Evolutionary conservation across 257 asterid species (phyloP).

Genomic region (Mitragyna speciosa): DNA sequence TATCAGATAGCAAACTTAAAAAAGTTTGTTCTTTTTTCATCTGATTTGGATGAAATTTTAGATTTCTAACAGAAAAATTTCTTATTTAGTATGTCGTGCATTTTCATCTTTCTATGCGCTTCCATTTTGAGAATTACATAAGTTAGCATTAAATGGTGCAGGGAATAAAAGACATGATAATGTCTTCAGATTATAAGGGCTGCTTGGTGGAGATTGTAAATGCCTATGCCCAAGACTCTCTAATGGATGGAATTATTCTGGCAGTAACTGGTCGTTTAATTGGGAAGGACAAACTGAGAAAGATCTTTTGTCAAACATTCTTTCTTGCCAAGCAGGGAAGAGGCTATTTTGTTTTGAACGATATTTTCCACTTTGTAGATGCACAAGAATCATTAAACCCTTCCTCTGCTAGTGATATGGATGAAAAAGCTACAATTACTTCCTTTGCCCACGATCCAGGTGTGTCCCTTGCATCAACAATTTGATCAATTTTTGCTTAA

Average conservation of each 20-base stretch:
- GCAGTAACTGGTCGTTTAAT: slow-evolving; percentile 28
- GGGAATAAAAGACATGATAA: slow-evolving; percentile 53
- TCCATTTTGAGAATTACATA: not conserved
- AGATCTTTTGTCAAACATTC: slow-evolving; percentile 53
- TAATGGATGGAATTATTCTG: slow-evolving; percentile 48
- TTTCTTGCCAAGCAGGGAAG: slow-evolving; percentile 55
- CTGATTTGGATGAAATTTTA: not conserved
- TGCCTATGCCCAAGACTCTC: slow-evolving; percentile 46
- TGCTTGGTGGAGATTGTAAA: slow-evolving; percentile 32
- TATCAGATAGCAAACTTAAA: no score
- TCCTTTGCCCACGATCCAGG: slow-evolving; percentile 24
- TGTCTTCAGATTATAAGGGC: slow-evolving; percentile 48
- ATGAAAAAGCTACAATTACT: slow-evolving; percentile 12
- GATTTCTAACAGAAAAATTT: not conserved
- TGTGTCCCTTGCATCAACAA: slow-evolving; percentile 1
- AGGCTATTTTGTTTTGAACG: slow-evolving; percentile 59
- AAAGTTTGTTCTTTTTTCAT: not conserved
- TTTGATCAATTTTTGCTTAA: not conserved
- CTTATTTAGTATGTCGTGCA: not conserved
- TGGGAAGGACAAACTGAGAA: slow-evolving; percentile 27
- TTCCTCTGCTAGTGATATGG: slow-evolving; percentile 5
- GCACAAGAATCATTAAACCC: slow-evolving; percentile 6
- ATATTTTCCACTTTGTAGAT: slow-evolving; percentile 40
- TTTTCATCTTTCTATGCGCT: not conserved
- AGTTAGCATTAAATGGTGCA: slow-evolving; percentile 21